These are phyloP conservation scores for Xylaria sp. DNA, from an alignment of 2,329 filamentous ascomycete genomes.

Conservation along the genomic window DNA sequence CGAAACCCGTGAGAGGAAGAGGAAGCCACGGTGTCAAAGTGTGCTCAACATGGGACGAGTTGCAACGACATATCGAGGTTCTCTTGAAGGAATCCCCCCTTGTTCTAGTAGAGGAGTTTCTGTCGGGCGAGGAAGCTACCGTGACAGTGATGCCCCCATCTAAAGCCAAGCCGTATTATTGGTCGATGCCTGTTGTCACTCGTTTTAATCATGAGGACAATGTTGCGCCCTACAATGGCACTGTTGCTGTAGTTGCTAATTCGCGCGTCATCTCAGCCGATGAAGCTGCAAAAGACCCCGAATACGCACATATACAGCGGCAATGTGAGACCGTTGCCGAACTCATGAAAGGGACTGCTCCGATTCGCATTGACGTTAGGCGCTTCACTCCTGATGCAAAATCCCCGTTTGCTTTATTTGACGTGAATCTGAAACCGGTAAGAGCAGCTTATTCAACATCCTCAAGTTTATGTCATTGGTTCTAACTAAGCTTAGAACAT, in stretches of 20 bases:
- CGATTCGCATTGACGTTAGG: constrained; percentile 4
- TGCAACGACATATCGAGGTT: constrained; percentile 48
- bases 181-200: constrained; percentile 56
- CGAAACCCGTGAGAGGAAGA: constrained; percentile 59
- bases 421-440: not conserved
- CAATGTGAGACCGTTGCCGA: not conserved
- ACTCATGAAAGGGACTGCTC: not conserved
- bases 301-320: constrained; percentile 2
- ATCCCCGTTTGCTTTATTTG: constrained; percentile 10
- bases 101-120: constrained; percentile 60
- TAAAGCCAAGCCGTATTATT: constrained; percentile 48
- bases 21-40: constrained; percentile 62
- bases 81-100: constrained; percentile 52
- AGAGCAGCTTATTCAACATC: not conserved
- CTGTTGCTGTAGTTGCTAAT: constrained; percentile 59
- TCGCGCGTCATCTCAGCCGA: constrained; percentile 51
- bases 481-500: constrained; percentile 2
- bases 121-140: constrained; percentile 60
- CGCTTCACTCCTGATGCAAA: not conserved
- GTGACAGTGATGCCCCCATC: constrained; percentile 63
- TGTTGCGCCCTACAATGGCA: constrained; percentile 61
- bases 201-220: constrained; percentile 60
- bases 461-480: no score
- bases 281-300: not conserved
- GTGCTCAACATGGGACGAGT: constrained; percentile 49